phyloP scores from a whole-genome alignment of 768 basidiomycete genomes.

The Candolleomyces efflorescens region DNA sequence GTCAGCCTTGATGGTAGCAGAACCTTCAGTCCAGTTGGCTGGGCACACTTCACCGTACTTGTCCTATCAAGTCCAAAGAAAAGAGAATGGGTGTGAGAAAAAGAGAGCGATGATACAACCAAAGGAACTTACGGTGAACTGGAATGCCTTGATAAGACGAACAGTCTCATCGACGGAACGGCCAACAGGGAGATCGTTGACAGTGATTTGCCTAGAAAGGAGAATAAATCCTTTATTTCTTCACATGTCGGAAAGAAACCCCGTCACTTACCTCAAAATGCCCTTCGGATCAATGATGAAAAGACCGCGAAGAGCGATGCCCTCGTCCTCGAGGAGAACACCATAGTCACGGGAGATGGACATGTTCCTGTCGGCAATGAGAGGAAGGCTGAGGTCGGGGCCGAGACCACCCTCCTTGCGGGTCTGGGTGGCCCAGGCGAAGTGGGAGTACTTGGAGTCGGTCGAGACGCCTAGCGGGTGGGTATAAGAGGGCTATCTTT shows the following conservation, averaged over 20 bases:
- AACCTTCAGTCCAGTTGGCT: conserved; percentile 81
- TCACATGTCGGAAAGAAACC: conserved; percentile 4
- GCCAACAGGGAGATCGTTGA: conserved; percentile 94
- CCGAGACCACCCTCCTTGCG: conserved; percentile 89
- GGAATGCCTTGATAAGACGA: conserved; percentile 91
- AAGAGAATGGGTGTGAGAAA: no score
- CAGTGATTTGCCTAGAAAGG: conserved; percentile 65
- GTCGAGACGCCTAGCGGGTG: conserved; percentile 66
- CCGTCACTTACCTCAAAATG: conserved; percentile 47
- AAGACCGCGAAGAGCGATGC: conserved; percentile 81
- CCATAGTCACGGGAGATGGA: conserved; percentile 81
- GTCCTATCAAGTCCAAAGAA: conserved; percentile 59
- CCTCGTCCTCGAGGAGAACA: conserved; percentile 83
- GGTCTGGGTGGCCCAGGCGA: conserved; percentile 80
- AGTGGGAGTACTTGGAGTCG: conserved; percentile 85
- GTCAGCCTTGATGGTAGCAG: conserved; percentile 79
- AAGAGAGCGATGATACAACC: neutral
- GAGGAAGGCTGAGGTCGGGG: conserved; percentile 79
- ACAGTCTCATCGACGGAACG: conserved; percentile 92
- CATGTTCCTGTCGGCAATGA: conserved; percentile 79
- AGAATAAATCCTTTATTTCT: neutral
- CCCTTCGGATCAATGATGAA: conserved; percentile 89
- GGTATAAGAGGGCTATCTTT: neutral
- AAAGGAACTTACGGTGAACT: conserved; percentile 61
- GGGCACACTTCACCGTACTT: conserved; percentile 92